phyloP scores from a whole-genome alignment of 495 filamentous ascomycete genomes.

The Penicillium robsamsonii region DNA sequence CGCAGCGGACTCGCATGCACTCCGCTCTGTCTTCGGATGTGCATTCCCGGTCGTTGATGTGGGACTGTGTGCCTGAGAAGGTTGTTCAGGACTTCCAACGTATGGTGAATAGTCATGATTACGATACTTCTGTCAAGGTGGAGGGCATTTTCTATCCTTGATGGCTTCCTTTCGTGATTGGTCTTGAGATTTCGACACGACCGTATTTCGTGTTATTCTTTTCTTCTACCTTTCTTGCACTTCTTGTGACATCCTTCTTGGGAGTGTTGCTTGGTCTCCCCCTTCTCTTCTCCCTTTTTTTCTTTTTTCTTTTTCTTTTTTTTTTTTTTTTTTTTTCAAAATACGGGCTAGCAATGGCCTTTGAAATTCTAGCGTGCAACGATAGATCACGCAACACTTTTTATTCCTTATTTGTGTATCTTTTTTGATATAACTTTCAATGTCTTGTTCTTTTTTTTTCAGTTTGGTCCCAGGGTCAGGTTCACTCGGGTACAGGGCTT shows the following conservation, averaged over 20 bases:
- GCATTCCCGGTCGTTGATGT: conserved; percentile 88
- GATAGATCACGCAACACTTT: conserved; percentile 14
- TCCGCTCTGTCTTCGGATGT: conserved; percentile 57
- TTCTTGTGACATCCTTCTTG: conserved; percentile 5
- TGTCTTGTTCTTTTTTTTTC: neutral
- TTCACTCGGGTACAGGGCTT: neutral
- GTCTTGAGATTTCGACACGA: conserved; percentile 4
- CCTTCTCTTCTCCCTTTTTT: neutral
- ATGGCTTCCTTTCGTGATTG: conserved; percentile 3
- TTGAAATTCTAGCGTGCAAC: conserved; percentile 14
- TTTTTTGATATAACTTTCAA: neutral
- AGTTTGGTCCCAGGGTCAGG: neutral
- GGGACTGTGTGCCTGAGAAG: conserved; percentile 89
- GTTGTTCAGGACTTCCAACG: conserved; percentile 89
- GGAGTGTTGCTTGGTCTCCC: neutral
- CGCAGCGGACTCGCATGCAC: conserved; percentile 29
- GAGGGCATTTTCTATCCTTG: conserved; percentile 26
- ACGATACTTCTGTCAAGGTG: conserved; percentile 36
- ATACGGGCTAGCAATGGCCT: conserved; percentile 10
- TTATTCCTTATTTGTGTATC: conserved; percentile 2
- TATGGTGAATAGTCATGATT: conserved; percentile 71
- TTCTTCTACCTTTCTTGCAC: conserved; percentile 14
- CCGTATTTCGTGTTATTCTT: conserved; percentile 5
- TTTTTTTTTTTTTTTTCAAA: conserved; percentile 1
- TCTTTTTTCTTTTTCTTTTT: neutral